Percentiles rank a stretch among this genome's conserved stretches.
Conservation (phyloP, 768 basidiomycete species). For the Rubroboletus satanas region DNA sequence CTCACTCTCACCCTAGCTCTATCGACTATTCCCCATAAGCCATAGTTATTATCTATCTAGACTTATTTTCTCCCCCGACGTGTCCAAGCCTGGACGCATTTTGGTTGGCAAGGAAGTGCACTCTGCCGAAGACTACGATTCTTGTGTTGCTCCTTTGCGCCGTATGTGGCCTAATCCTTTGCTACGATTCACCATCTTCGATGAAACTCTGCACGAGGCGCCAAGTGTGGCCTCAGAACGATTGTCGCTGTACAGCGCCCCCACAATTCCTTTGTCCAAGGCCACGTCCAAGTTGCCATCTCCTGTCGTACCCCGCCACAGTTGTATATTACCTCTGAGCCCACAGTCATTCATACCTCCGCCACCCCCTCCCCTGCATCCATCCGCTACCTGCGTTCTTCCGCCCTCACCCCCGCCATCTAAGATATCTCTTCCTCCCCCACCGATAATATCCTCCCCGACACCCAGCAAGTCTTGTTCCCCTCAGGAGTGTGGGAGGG, state of each 20-base stretch:
- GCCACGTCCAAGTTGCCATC: neutral
- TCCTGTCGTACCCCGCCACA: neutral
- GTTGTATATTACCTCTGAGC: neutral
- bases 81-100: slow-evolving; percentile 50
- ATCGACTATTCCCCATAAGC: slow-evolving; percentile 64
- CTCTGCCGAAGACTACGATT: slow-evolving; percentile 54
- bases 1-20: slow-evolving; percentile 47
- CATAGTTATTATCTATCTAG: slow-evolving; percentile 59
- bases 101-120: slow-evolving; percentile 60
- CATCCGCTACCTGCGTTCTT: slow-evolving; percentile 3
- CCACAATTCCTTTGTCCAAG: neutral
- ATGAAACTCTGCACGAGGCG: slow-evolving; percentile 43
- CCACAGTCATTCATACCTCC: neutral
- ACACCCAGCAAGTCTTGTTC: neutral
- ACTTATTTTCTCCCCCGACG: slow-evolving; percentile 65
- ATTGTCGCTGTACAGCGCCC: slow-evolving; percentile 3
- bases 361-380: slow-evolving; percentile 27
- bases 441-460: slow-evolving; percentile 2
- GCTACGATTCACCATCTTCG: slow-evolving; percentile 59
- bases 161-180: slow-evolving; percentile 55
- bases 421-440: neutral
- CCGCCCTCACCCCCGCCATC: slow-evolving; percentile 17
- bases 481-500: neutral
- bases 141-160: slow-evolving; percentile 46
- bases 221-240: slow-evolving; percentile 14